These are phyloP conservation scores for Fusarium setosum DNA, from an alignment of 2,329 filamentous ascomycete genomes.

Conservation along the genomic window DNA sequence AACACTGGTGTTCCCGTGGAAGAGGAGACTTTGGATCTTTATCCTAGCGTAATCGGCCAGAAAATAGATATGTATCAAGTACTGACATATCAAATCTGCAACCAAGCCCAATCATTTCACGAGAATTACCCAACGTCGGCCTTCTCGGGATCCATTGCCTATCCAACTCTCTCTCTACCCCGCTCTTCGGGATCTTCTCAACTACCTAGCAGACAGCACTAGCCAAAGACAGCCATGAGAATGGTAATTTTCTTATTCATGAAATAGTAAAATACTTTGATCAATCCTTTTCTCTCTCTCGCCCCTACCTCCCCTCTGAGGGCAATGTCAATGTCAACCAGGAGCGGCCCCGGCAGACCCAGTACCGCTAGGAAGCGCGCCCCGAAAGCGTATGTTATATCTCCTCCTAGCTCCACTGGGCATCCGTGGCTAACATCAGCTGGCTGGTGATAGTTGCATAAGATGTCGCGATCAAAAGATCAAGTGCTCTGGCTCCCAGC, in stretches of 20 bases:
- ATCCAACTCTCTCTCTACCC: neutral
- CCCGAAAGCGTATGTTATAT: constrained; percentile 28
- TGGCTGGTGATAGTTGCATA: constrained; percentile 13
- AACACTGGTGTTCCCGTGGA: no score
- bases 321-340: constrained; percentile 20
- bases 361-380: constrained; percentile 26
- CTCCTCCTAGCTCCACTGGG: neutral
- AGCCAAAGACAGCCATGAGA: neutral
- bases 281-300: neutral
- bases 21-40: no score
- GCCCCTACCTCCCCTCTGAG: neutral
- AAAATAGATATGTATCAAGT: no score
- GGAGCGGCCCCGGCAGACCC: constrained; percentile 8
- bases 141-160: neutral
- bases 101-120: no score
- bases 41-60: constrained; percentile 23
- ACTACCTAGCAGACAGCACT: neutral
- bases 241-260: neutral
- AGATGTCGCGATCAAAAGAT: constrained; percentile 37
- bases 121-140: no score
- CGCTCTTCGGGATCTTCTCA: neutral
- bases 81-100: no score
- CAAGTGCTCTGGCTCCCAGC: constrained; percentile 26
- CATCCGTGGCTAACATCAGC: constrained; percentile 3
- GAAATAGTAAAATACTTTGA: neutral